phyloP scores from a whole-genome alignment of 1,139 yeast genomes.

The Nakaseomyces bracarensis region DNA sequence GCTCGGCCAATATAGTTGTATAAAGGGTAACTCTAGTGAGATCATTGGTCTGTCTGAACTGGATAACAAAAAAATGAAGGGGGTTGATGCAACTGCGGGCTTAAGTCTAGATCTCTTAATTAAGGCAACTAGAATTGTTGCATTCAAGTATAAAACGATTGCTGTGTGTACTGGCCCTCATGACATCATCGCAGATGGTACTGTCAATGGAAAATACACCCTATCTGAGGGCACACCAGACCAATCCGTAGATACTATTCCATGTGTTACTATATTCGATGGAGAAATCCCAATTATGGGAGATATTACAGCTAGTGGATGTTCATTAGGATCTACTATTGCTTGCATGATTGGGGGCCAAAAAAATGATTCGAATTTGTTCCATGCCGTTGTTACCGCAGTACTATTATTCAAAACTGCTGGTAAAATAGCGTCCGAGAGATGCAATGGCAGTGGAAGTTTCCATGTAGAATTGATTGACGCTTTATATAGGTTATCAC shows the following conservation, averaged over 20 bases:
- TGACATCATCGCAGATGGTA: slow-evolving; percentile 44
- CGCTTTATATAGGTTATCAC: slow-evolving; percentile 22
- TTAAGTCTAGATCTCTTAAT: slow-evolving; percentile 31
- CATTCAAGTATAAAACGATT: slow-evolving; percentile 47
- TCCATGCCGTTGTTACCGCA: slow-evolving; percentile 50
- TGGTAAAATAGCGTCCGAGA: slow-evolving; percentile 43
- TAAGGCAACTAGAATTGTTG: slow-evolving; percentile 44
- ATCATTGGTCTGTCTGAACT: slow-evolving; percentile 44
- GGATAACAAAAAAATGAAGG: slow-evolving; percentile 47
- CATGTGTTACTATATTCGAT: slow-evolving; percentile 31
- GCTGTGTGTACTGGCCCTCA: slow-evolving; percentile 62
- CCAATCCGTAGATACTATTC: slow-evolving; percentile 25
- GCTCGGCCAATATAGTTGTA: slow-evolving; percentile 54
- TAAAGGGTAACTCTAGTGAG: slow-evolving; percentile 87
- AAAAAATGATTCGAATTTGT: slow-evolving; percentile 31
- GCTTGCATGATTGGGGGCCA: slow-evolving; percentile 50
- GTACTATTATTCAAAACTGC: slow-evolving; percentile 57
- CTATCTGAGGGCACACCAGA: slow-evolving; percentile 19
- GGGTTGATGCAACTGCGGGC: slow-evolving; percentile 55
- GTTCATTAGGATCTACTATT: slow-evolving; percentile 70
- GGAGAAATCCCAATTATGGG: slow-evolving; percentile 71
- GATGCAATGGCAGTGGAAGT: slow-evolving; percentile 27
- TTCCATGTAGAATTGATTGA: slow-evolving; percentile 28
- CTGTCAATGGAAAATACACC: slow-evolving; percentile 22
- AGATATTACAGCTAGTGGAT: slow-evolving; percentile 80